phyloP scores from a whole-genome alignment of 352 stramenopile species.

The Globisporangium nodosum region DNA sequence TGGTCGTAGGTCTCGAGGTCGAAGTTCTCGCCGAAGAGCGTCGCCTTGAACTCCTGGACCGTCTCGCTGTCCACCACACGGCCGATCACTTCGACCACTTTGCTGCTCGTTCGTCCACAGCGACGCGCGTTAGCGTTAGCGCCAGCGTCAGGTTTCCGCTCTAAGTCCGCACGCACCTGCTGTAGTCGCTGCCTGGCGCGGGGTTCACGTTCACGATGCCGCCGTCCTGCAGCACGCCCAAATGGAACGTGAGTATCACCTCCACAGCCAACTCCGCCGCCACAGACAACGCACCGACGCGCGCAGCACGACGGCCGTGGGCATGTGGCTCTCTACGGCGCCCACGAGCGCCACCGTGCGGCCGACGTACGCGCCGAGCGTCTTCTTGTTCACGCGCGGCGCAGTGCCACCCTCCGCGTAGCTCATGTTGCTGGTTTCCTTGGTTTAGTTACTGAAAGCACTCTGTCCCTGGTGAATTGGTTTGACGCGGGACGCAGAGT shows the following conservation, averaged over 20 bases:
- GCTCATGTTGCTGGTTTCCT: slow-evolving; percentile 29
- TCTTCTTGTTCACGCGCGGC: slow-evolving; percentile 82
- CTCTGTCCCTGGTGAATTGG: too few species aligned
- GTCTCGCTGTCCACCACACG: slow-evolving; percentile 63
- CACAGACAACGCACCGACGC: slow-evolving; percentile 44
- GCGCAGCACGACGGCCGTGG: slow-evolving; percentile 62
- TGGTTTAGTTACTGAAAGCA: background rate
- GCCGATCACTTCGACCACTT: slow-evolving; percentile 83
- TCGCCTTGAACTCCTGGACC: slow-evolving; percentile 84
- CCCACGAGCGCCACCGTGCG: slow-evolving; percentile 75
- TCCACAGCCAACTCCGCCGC: background rate
- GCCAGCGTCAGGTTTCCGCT: background rate
- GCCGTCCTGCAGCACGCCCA: slow-evolving; percentile 38
- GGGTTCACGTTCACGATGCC: slow-evolving; percentile 70
- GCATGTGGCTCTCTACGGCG: slow-evolving; percentile 66
- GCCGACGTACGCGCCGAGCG: slow-evolving; percentile 50
- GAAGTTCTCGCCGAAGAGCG: slow-evolving; percentile 77
- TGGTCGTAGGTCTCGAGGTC: slow-evolving; percentile 83
- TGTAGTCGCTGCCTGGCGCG: slow-evolving; percentile 70
- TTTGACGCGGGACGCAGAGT: too few species aligned
- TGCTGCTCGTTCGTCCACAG: slow-evolving; percentile 21
- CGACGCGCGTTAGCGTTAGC: background rate
- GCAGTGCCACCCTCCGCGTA: slow-evolving; percentile 57
- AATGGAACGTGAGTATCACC: background rate
- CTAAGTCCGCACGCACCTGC: slow-evolving; percentile 25